Evolutionary conservation across 371 early-diverging fungal genomes (phyloP), one percentile per base, ranked within the genome.

Genomic region (Circinella minor): DNA sequence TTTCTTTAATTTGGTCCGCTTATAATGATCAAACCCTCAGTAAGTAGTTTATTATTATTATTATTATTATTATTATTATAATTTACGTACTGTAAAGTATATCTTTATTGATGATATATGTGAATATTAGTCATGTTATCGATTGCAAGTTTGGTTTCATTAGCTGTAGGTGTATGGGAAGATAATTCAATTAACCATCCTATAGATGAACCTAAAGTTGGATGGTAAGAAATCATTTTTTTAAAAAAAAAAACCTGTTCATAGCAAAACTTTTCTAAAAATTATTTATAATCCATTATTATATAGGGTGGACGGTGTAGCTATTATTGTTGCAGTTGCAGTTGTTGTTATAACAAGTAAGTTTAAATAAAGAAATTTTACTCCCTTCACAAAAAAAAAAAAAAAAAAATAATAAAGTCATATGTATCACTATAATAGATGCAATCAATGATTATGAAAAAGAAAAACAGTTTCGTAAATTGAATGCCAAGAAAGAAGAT

Each of bases 141-240:
- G 20, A 75, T 90, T 20, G 94, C 96, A 36, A 91, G 95, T 8
- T 49, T 94, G 34, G 86, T 95, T 18, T 93, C 95, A 3, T 83
- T 96, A 5, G 90, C 71, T n/a, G 82, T 93, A 46, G 96, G 96
- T 38, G 76, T 95, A 47, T 95, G 92, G 79, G 88, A 94, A 71
- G 93, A 93, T 68, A 77, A 79, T 54, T 82, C 82, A 38, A 73
- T 74, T 15, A 76, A 80, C 18, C 84, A 83, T 68, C 76, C 79
- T 34, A 69, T 67, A 51, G 77, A 76, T 66, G 88, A 87, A 60
- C 82, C 86, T 27, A 80, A 80, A 66, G 77, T 85, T 36, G 86
- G 88, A 54, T 87, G 88, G 87, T 79, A 85, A 67, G 79, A 43
- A 43, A 43, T 1, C 6, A n/a, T n/a, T n/a, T n/a, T 43, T 43